These are phyloP conservation scores for Sorghum bicolor DNA, from an alignment of 176 grass and related monocot species.

Conservation along the genomic window DNA sequence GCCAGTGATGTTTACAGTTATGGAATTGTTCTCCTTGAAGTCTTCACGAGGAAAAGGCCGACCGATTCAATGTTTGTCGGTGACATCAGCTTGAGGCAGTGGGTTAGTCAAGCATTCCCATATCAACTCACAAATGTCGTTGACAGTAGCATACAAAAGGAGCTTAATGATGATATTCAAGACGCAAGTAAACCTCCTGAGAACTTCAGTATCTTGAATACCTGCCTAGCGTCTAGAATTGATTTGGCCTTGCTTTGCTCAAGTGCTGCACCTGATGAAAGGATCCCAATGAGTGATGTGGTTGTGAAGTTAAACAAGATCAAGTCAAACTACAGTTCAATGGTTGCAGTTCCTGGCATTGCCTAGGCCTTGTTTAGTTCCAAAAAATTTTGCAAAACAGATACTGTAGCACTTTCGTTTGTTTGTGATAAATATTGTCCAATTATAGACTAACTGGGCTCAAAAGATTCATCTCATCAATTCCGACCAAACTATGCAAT, in stretches of 20 bases:
- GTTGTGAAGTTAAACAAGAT: constrained; percentile 40
- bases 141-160: constrained; percentile 19
- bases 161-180: background rate
- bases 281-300: constrained; percentile 36
- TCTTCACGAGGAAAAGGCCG: constrained; percentile 47
- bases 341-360: background rate
- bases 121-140: constrained; percentile 6
- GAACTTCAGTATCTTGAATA: background rate
- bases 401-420: too few relatives aligned
- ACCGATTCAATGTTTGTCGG: constrained; percentile 43
- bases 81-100: constrained; percentile 47
- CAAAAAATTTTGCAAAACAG: too few relatives aligned
- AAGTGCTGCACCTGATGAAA: constrained; percentile 40
- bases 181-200: background rate
- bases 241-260: constrained; percentile 47
- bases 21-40: constrained; percentile 61
- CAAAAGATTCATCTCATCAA: too few relatives aligned
- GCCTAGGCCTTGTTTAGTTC: too few relatives aligned
- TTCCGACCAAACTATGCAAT: too few relatives aligned
- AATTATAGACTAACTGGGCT: too few relatives aligned
- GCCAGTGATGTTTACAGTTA: constrained; percentile 56
- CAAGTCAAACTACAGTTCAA: constrained; percentile 19
- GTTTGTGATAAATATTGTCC: too few relatives aligned
- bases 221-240: constrained; percentile 19
- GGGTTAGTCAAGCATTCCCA: constrained; percentile 37